A percentile compares a stretch with the other conserved stretches of the same genome.
Conservation (phyloP, 1,139 yeast species). For the Yamadazyma pseudoaaseri region DNA sequence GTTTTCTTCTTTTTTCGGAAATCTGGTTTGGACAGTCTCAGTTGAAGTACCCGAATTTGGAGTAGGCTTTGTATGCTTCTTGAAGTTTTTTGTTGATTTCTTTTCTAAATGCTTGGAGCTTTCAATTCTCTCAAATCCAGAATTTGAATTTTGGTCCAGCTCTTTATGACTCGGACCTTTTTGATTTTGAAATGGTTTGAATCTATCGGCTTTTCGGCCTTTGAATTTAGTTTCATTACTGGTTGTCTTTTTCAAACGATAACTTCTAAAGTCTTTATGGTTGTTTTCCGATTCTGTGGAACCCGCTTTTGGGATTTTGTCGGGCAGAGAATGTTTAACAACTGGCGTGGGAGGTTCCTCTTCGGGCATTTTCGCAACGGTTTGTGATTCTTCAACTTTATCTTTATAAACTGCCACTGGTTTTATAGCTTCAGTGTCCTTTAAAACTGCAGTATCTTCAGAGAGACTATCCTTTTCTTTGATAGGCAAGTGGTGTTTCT, state of each 20-base stretch:
- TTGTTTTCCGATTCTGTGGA: neutral
- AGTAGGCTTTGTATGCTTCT: neutral
- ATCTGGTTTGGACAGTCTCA: neutral
- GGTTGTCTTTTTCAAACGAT: neutral
- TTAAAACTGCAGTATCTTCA: neutral
- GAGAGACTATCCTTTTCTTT: neutral
- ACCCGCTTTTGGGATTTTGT: neutral
- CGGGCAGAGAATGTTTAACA: neutral
- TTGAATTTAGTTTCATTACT: too few relatives aligned
- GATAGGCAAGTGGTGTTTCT: slow-evolving; percentile 23
- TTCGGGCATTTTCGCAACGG: neutral
- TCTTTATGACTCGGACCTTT: neutral
- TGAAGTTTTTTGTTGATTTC: neutral
- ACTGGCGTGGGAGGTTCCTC: neutral
- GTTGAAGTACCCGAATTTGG: neutral
- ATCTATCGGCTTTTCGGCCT: too few relatives aligned
- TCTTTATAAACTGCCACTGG: neutral
- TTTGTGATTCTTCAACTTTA: too few relatives aligned
- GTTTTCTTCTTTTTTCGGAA: too few relatives aligned
- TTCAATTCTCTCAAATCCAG: too few relatives aligned
- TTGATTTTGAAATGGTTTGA: too few relatives aligned
- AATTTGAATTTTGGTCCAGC: neutral
- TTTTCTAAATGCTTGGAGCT: too few relatives aligned
- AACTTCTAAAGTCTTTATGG: neutral
- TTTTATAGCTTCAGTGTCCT: neutral